Percentiles rank a stretch among this genome's conserved stretches.
These are phyloP conservation scores for Pleomassaria siparia DNA, from an alignment of 2,329 filamentous ascomycete species.

Conservation along the genomic window DNA sequence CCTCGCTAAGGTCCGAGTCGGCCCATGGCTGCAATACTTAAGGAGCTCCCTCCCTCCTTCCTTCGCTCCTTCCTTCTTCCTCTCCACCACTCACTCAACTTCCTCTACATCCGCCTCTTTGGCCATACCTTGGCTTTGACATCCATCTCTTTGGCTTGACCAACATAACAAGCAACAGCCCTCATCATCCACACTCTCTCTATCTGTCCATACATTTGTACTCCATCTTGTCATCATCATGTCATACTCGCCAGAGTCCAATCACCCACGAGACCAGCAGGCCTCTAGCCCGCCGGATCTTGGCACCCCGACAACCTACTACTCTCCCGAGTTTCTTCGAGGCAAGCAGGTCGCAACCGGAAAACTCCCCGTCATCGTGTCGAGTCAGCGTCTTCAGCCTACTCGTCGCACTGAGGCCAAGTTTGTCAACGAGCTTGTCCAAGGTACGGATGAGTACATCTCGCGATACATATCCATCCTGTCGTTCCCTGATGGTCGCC, in stretches of 20 bases:
- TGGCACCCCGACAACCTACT: not conserved
- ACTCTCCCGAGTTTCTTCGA: not conserved
- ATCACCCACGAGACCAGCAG: not conserved
- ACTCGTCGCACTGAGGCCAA: constrained; percentile 3
- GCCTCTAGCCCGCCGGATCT: not conserved
- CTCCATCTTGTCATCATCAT: not conserved
- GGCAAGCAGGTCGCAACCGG: not conserved
- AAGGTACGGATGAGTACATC: constrained; percentile 22
- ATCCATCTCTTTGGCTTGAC: not conserved
- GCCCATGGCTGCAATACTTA: not conserved
- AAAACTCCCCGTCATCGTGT: constrained; percentile 3
- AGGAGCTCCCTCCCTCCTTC: not conserved
- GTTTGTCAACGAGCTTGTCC: constrained; percentile 31
- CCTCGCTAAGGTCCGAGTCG: not conserved
- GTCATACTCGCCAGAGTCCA: not conserved
- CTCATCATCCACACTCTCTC: not conserved
- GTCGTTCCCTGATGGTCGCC: constrained; percentile 20
- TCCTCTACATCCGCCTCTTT: not conserved
- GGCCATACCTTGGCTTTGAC: not conserved
- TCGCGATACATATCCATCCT: constrained; percentile 29
- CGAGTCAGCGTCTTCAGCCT: constrained; percentile 11
- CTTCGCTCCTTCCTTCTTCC: not conserved
- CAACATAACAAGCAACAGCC: not conserved
- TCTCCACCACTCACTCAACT: not conserved
- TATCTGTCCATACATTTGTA: not conserved